phyloP scores from a whole-genome alignment of 2,329 filamentous ascomycete genomes.

The Claviceps paspali region DNA sequence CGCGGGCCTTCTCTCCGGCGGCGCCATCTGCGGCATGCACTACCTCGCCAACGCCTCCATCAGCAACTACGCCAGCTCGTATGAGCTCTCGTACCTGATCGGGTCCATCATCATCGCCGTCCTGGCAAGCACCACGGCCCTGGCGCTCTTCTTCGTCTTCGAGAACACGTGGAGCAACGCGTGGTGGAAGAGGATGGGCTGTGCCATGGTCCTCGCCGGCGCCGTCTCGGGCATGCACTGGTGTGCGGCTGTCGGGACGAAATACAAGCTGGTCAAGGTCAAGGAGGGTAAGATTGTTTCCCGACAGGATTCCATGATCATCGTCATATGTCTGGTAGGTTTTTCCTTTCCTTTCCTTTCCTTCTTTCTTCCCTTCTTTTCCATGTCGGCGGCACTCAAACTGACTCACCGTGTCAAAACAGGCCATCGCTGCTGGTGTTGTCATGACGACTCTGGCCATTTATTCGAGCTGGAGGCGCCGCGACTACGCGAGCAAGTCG shows the following conservation, averaged over 20 bases:
- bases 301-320: slow-evolving; percentile 25
- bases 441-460: slow-evolving; percentile 41
- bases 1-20: slow-evolving; percentile 56
- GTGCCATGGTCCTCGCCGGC: slow-evolving; percentile 52
- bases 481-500: slow-evolving; percentile 39
- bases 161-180: slow-evolving; percentile 60
- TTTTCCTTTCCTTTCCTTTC: neutral
- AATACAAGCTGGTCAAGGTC: slow-evolving; percentile 40
- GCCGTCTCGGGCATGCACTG: slow-evolving; percentile 79
- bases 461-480: slow-evolving; percentile 23
- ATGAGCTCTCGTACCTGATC: slow-evolving; percentile 42
- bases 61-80: slow-evolving; percentile 54
- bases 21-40: slow-evolving; percentile 70
- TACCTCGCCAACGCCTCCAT: slow-evolving; percentile 72
- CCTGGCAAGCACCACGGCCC: slow-evolving; percentile 50
- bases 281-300: slow-evolving; percentile 11
- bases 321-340: slow-evolving; percentile 56
- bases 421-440: slow-evolving; percentile 48
- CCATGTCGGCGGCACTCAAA: neutral
- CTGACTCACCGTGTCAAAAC: neutral
- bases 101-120: slow-evolving; percentile 58
- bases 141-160: slow-evolving; percentile 64
- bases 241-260: slow-evolving; percentile 57
- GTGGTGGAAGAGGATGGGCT: slow-evolving; percentile 58
- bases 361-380: neutral